Evolutionary conservation across 192 early-diverging fungal genomes (phyloP).

Genomic region (Phlyctochytrium arcticum): DNA sequence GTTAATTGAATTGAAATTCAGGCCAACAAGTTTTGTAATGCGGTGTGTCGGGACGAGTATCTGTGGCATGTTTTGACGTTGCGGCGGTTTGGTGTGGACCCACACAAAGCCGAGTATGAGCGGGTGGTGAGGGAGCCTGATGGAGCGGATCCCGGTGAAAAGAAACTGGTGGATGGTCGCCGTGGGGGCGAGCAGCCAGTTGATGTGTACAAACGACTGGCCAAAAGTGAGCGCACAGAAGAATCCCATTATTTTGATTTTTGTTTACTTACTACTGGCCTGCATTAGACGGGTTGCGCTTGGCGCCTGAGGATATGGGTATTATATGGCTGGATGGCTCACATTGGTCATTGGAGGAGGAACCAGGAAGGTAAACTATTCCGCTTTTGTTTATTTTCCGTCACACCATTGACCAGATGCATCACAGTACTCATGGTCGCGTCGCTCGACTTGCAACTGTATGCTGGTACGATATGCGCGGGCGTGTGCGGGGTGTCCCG

Average conservation of each 20-base stretch:
- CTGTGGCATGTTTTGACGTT: slow-evolving; percentile 10
- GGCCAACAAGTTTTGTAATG: slow-evolving; percentile 9
- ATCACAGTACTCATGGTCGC: not conserved
- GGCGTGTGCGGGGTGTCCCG: slow-evolving; percentile 7
- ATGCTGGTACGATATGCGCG: slow-evolving; percentile 20
- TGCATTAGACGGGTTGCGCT: not conserved
- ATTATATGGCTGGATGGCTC: slow-evolving; percentile 14
- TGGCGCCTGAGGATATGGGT: not conserved
- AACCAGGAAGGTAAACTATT: not conserved
- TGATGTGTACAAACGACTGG: not conserved
- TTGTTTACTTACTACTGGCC: not conserved
- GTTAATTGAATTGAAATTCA: not conserved
- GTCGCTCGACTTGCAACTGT: slow-evolving; percentile 6
- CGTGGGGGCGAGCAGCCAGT: not conserved
- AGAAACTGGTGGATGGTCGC: not conserved
- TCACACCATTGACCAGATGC: not conserved
- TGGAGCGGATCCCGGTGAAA: not conserved
- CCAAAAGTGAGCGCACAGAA: not conserved
- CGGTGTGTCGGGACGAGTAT: slow-evolving; percentile 15
- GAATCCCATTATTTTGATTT: not conserved
- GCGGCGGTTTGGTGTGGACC: slow-evolving; percentile 18
- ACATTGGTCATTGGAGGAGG: slow-evolving; percentile 3
- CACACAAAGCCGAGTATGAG: too few species aligned
- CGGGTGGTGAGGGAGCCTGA: not conserved
- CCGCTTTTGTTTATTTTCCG: not conserved